Percentiles rank a stretch among this genome's conserved stretches.
phyloP scores from a whole-genome alignment of 345 rosid species.

The Citrus sinensis region DVS_A1.0 CM039163.1:26192501-26193000 shows the following conservation, averaged over 20 bases:
- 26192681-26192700: background rate
- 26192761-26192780: conserved; percentile 34
- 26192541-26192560: background rate
- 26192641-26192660: no score
- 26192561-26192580: background rate
- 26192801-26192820: background rate
- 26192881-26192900: background rate
- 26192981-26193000: no score
- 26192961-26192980: no score
- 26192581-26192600: background rate
- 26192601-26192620: no score
- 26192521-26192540: background rate
- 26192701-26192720: background rate
- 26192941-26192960: no score
- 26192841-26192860: background rate
- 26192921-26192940: no score
- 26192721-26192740: background rate
- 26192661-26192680: background rate
- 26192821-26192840: background rate
- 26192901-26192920: no score
- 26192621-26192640: no score
- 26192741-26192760: conserved; percentile 33
- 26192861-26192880: background rate
- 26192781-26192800: conserved; percentile 25
- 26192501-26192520: background rate